A percentile compares a stretch with the other conserved stretches of the same genome.
phyloP scores from a whole-genome alignment of 306 rosid genomes.

The Lithocarpus polystachyus region DNA sequence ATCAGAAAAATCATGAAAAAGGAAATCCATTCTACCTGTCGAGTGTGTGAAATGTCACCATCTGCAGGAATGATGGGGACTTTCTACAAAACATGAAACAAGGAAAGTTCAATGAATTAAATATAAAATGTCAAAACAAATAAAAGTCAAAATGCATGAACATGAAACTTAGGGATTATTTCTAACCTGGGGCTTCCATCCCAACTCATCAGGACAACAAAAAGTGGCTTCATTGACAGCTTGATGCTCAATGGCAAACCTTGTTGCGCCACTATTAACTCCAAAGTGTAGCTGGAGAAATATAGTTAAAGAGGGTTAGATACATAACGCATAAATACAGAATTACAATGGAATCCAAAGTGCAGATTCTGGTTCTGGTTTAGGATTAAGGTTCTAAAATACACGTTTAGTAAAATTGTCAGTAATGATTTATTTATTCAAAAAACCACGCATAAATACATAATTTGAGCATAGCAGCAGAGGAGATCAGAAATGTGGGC shows the following conservation, averaged over 20 bases:
- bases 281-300: constrained; percentile 83
- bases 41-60: constrained; percentile 51
- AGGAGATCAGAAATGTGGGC: neutral
- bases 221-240: constrained; percentile 94
- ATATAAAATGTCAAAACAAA: neutral
- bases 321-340: neutral
- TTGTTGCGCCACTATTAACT: constrained; percentile 87
- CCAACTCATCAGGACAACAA: constrained; percentile 94
- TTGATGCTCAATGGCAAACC: constrained; percentile 89
- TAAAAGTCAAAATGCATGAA: neutral
- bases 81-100: constrained; percentile 58
- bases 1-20: neutral
- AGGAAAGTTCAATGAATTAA: constrained; percentile 13
- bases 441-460: neutral
- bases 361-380: neutral
- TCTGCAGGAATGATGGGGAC: constrained; percentile 76
- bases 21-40: constrained; percentile 51
- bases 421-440: neutral
- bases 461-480: neutral
- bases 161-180: neutral
- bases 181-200: constrained; percentile 96
- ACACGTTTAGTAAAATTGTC: no score
- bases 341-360: neutral
- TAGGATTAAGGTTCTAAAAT: neutral
- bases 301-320: constrained; percentile 13